These are phyloP conservation scores for Phytopythium kandeliae DNA, from an alignment of 352 stramenopile genomes.

Conservation along the genomic window DNA sequence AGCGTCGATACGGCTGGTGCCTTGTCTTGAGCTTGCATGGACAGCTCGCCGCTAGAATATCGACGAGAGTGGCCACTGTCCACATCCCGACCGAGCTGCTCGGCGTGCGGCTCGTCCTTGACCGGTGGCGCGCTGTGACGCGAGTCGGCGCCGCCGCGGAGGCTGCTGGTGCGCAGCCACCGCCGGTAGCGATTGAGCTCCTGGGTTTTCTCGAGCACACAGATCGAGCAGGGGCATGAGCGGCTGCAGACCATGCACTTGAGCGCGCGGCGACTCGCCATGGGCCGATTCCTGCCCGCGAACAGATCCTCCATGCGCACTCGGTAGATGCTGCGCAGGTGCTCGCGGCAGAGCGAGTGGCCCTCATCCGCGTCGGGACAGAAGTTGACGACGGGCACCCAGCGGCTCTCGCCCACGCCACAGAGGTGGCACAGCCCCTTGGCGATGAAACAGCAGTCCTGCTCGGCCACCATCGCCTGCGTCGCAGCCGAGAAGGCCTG, in stretches of 20 bases:
- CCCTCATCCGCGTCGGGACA: conserved; percentile 54
- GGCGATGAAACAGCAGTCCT: conserved; percentile 70
- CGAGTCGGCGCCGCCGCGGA: too few species aligned
- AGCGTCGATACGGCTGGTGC: not conserved
- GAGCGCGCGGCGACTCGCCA: conserved; percentile 54
- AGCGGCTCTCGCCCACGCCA: conserved; percentile 33
- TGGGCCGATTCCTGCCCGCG: conserved; percentile 58
- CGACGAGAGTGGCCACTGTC: not conserved
- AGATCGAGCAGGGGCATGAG: conserved; percentile 56
- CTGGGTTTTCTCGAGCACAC: conserved; percentile 22
- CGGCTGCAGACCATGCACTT: conserved; percentile 56
- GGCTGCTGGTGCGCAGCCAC: conserved; percentile 13
- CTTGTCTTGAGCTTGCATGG: conserved; percentile 5
- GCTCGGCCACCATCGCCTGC: conserved; percentile 45
- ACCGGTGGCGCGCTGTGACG: not conserved
- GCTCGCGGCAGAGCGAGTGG: conserved; percentile 70
- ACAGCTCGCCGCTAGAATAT: not conserved
- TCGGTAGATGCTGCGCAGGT: conserved; percentile 63
- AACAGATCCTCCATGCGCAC: conserved; percentile 75
- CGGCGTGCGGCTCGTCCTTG: not conserved
- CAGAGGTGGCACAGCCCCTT: conserved; percentile 69
- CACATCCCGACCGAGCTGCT: not conserved
- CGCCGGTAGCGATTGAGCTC: conserved; percentile 33
- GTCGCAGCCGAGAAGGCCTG: conserved; percentile 44
- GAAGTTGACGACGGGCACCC: conserved; percentile 71